Evolutionary conservation across 768 basidiomycete species (phyloP).

Genomic region (Polyporus arcularius): DNA sequence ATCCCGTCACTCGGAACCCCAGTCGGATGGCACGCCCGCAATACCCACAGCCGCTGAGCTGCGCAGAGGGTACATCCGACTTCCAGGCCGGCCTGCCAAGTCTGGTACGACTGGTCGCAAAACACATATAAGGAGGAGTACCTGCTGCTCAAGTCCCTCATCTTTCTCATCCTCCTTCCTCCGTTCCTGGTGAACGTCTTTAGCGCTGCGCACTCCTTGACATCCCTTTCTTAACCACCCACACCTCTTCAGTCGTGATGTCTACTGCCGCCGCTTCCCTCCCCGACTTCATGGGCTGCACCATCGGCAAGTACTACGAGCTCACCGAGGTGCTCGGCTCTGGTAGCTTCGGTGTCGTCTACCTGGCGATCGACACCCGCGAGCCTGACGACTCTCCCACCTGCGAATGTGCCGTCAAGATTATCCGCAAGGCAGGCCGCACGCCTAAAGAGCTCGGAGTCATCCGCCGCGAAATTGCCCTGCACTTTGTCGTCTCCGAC

Average conservation of each 20-base stretch:
- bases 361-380: conserved; percentile 3
- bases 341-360: conserved; percentile 11
- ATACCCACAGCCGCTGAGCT: no score
- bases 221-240: background rate
- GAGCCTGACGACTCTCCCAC: background rate
- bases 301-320: background rate
- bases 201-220: background rate
- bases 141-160: background rate
- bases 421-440: conserved; percentile 35
- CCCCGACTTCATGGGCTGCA: conserved; percentile 81
- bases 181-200: background rate
- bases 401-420: conserved; percentile 6
- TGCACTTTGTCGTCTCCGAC: conserved; percentile 53
- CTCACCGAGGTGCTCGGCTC: conserved; percentile 6
- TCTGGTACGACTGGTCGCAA: no score
- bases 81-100: no score
- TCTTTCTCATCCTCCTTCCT: background rate
- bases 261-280: conserved; percentile 90
- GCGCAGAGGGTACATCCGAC: no score
- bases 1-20: no score
- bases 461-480: conserved; percentile 58
- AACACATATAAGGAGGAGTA: no score
- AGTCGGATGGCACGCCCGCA: no score
- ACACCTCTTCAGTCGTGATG: background rate
- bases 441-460: conserved; percentile 11